A percentile compares a stretch with the other conserved stretches of the same genome.
Conservation (phyloP, 345 rosid genomes). For the Cardamine chenopodiifolia region DNA sequence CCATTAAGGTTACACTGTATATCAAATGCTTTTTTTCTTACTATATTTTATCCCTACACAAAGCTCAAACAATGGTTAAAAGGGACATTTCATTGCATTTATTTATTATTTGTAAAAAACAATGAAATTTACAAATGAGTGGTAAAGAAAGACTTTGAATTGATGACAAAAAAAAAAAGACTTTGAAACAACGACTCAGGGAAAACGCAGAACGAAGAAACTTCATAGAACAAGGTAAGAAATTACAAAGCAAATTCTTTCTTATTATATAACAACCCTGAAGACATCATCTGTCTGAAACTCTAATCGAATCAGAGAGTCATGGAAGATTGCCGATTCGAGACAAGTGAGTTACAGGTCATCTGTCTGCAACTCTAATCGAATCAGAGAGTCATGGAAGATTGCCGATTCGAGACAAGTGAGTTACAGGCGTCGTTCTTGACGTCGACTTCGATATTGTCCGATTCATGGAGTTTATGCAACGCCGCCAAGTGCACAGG, state of each 20-base stretch:
- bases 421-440: slow-evolving; percentile 69
- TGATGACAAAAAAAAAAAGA: slow-evolving; percentile 5
- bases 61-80: neutral
- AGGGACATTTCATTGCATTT: neutral
- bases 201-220: neutral
- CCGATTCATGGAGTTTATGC: slow-evolving; percentile 67
- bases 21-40: neutral
- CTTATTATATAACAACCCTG: neutral
- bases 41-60: neutral
- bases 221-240: neutral
- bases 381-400: slow-evolving; percentile 26
- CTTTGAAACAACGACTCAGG: neutral
- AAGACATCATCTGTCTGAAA: neutral
- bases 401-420: slow-evolving; percentile 68
- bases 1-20: too few relatives aligned
- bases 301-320: neutral
- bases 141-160: slow-evolving; percentile 1
- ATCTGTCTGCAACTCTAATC: neutral
- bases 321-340: slow-evolving; percentile 55
- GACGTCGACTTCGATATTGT: slow-evolving; percentile 58
- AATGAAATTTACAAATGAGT: neutral
- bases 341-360: slow-evolving; percentile 68
- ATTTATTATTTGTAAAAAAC: neutral
- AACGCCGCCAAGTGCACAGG: neutral
- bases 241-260: neutral